Evolutionary conservation across 106 monocot species (phyloP), one percentile per base, ranked within the genome.

Genomic region (Dendrobium nobile): DNA sequence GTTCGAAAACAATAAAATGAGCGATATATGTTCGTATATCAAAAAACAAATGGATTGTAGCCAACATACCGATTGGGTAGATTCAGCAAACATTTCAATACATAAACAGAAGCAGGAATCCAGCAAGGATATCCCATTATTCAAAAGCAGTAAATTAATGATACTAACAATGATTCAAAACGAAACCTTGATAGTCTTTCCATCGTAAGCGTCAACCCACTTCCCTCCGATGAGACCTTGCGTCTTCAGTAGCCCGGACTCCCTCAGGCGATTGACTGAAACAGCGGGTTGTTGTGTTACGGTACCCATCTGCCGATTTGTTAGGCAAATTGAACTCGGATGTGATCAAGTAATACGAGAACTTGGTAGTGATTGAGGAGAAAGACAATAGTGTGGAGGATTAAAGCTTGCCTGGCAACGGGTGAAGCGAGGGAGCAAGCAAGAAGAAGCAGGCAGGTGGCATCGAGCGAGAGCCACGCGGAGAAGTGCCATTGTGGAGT

Each of bases 161-260:
- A 56, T 17, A 17, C 1, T 7, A 26, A 67, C 67, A 28, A 26
- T 56, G 41, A 40, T 47, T 15, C 45, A 24, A 76, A 76, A 15
- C 26, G 11, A 48, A 27, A 96, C 96, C 94, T 96, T 79, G 72
- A 96, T 61, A 5, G 88, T 94, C 72, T 96, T 94, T 17, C 96
- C 96, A 85, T 96, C 96, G 58, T 94, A 90, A 16, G 96, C 85
- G 81, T 97, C 94, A 58, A 82, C 61, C 96, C 96, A 97, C 78
- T 92, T 90, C 19, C 94, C 92, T 56, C 88, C 94, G 45, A 97
- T 81, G 24, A 97, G 83, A 6, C 92, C 94, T 75, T 94, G 92
- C 7, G 86, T 85, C 82, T 59, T 90, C 77, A 94, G 79, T 5
- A 97, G 82, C 20, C 94, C 92, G 26, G 84, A 85, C 3, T 87